A percentile compares a stretch with the other conserved stretches of the same genome.
Conservation (phyloP, 1,284 basidiomycete species). For the Ceratobasidium sp. region DNA sequence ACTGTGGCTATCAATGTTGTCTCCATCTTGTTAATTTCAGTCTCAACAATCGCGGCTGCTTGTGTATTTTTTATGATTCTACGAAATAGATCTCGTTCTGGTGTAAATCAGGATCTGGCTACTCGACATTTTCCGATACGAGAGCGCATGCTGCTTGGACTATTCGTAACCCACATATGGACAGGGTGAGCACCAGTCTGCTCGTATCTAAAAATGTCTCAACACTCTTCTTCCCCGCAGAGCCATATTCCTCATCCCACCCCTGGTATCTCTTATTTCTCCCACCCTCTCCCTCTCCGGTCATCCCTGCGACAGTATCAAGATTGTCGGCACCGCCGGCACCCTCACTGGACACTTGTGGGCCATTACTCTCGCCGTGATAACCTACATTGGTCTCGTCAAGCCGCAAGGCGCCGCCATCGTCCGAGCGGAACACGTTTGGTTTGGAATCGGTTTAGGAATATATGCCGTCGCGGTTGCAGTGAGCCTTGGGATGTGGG, state of each 20-base stretch:
- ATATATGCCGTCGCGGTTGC: slow-evolving; percentile 26
- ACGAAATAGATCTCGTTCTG: neutral
- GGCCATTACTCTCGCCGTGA: slow-evolving; percentile 22
- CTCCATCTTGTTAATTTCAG: slow-evolving; percentile 2
- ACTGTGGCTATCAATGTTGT: neutral
- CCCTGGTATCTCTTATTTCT: slow-evolving; percentile 1
- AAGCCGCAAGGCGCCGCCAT: slow-evolving; percentile 2
- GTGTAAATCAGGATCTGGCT: neutral
- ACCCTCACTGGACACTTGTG: slow-evolving; percentile 20
- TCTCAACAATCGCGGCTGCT: slow-evolving; percentile 10
- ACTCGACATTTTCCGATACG: slow-evolving; percentile 26
- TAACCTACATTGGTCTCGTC: slow-evolving; percentile 18
- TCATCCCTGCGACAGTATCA: slow-evolving; percentile 1
- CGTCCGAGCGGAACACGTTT: neutral
- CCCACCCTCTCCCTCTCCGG: neutral
- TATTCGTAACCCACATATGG: slow-evolving; percentile 32
- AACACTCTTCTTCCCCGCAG: neutral
- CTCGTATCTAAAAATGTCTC: neutral
- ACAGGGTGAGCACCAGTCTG: neutral
- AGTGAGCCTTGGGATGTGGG: slow-evolving; percentile 26
- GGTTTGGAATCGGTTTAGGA: slow-evolving; percentile 24
- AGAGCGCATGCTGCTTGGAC: slow-evolving; percentile 41
- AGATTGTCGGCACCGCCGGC: slow-evolving; percentile 7
- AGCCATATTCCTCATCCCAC: neutral
- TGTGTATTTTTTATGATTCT: slow-evolving; percentile 14